Percentiles rank a stretch among this genome's conserved stretches.
These are phyloP conservation scores for Encephalitozoon cuniculi DNA, from an alignment of 371 early-diverging fungal species.

Conservation along the genomic window DNA sequence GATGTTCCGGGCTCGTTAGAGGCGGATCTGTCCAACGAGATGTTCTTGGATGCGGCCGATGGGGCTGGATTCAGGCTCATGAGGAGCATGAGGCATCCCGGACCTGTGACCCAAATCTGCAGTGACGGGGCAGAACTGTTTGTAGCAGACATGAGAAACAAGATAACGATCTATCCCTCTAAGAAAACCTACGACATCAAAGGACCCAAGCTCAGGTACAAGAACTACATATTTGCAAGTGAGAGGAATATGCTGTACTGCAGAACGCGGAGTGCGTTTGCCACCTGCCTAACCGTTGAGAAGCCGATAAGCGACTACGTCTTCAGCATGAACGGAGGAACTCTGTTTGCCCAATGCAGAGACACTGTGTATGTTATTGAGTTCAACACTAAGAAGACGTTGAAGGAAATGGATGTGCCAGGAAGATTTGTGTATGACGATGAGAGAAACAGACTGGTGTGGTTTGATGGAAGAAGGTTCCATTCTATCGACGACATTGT, in stretches of 20 bases:
- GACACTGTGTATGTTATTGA: conserved; percentile 19
- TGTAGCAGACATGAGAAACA: conserved; percentile 45
- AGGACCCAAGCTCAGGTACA: neutral
- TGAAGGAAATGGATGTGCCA: conserved; percentile 9
- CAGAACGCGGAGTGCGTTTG: conserved; percentile 25
- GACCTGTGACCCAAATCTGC: conserved; percentile 34
- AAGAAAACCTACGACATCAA: conserved; percentile 42
- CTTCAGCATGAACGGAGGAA: conserved; percentile 29
- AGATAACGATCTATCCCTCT: conserved; percentile 48
- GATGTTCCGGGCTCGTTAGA: neutral
- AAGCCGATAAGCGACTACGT: neutral
- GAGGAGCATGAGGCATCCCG: conserved; percentile 25
- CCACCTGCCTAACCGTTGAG: neutral
- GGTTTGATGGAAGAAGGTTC: conserved; percentile 8
- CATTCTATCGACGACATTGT: neutral
- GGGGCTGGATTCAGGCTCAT: neutral
- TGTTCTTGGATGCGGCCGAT: neutral
- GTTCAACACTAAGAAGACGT: conserved; percentile 14
- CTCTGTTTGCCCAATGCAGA: conserved; percentile 24
- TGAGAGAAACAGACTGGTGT: conserved; percentile 26
- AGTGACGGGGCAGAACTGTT: conserved; percentile 41
- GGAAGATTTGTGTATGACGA: conserved; percentile 29
- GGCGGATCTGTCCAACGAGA: neutral
- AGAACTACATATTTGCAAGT: conserved; percentile 35
- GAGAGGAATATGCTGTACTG: conserved; percentile 36